Conservation (phyloP, 1,284 basidiomycete genomes). For the Marasmius tenuissimus region DNA sequence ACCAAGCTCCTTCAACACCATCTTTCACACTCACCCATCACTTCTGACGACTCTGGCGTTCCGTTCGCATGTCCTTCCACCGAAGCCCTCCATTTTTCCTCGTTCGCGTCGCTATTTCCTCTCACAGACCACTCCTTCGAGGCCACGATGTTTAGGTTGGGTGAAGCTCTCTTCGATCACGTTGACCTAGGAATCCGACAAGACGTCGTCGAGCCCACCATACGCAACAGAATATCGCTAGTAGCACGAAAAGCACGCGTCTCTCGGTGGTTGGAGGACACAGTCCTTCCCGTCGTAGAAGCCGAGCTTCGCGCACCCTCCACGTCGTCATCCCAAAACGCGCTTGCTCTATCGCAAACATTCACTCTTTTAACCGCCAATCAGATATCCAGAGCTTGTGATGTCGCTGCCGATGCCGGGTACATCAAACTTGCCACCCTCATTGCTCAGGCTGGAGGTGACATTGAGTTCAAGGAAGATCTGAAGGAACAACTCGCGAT, state of each 20-base stretch:
- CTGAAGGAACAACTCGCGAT: slow-evolving; percentile 77
- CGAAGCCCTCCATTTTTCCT: slow-evolving; percentile 70
- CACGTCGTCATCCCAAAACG: slow-evolving; percentile 33
- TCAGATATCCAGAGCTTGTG: slow-evolving; percentile 83
- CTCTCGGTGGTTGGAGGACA: slow-evolving; percentile 83
- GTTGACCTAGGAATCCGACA: slow-evolving; percentile 61
- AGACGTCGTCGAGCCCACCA: slow-evolving; percentile 54
- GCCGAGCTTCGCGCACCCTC: slow-evolving; percentile 54
- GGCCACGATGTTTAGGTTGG: slow-evolving; percentile 84
- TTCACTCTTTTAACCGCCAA: slow-evolving; percentile 88
- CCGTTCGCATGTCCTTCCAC: slow-evolving; percentile 48
- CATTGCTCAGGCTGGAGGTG: slow-evolving; percentile 87
- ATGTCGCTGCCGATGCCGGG: slow-evolving; percentile 73
- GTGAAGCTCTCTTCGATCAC: slow-evolving; percentile 89
- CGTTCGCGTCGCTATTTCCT: slow-evolving; percentile 77
- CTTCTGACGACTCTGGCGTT: slow-evolving; percentile 50
- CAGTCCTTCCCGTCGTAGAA: slow-evolving; percentile 76
- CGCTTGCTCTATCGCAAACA: slow-evolving; percentile 44
- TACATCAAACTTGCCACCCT: slow-evolving; percentile 89
- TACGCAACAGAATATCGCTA: slow-evolving; percentile 57
- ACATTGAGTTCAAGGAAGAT: slow-evolving; percentile 76
- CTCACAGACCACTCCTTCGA: slow-evolving; percentile 74
- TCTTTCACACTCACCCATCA: slow-evolving; percentile 74
- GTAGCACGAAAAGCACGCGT: slow-evolving; percentile 82
- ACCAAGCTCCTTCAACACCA: slow-evolving; percentile 81